Base-by-base conservation (phyloP, 805 yeast genomes). In the Grigorovia transvaalensis region DNA sequence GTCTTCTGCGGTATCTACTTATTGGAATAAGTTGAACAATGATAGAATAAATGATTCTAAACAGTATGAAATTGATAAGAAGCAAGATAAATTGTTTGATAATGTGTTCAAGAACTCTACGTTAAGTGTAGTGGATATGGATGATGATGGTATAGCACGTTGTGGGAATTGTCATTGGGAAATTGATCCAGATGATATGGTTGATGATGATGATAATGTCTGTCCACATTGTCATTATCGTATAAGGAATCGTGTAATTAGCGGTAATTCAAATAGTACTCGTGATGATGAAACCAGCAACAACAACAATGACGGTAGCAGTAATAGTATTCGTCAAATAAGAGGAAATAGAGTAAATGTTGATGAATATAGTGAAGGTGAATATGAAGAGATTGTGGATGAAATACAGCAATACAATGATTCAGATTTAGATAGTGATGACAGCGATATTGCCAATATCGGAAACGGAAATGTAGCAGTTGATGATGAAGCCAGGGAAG, bases 151-250 rank as follows among this genome's bases (percentile, higher is more conserved):
- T 2, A 86, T 85, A 9, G 79, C 85, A 0, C 67, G 91, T 51
- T 85, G 93, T 60, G 78, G 85, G 8, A 76, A 79, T 52, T 85
- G 93, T 63, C 88, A 82, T 59, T 85, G 91, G 91, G 91, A 85
- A 59, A 80, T 84, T 8, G 62, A 59, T 48, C 57, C 58, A 6
- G 62, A 59, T 45, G 60, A 57, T 51, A 52, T 57, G 48, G 15
- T 33, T 5, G 59, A 56, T 35, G 64, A 60, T 44, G 64, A 59
- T 38, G 88, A 86, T 0, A 68, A 74, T 3, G 71, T 67, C n/a
- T 85, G 93, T 59, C 73, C 79, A 6, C 84, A 85, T 59, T 85
- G 93, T 65, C 84, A 84, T 4, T 68, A 78, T 52, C 63, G 79
- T 35, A 74, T 84, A 20, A 60, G 70, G 49, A 67, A 67, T 50